phyloP scores from a whole-genome alignment of 495 filamentous ascomycete species.

The Astrothelium macrocarpum region DNA sequence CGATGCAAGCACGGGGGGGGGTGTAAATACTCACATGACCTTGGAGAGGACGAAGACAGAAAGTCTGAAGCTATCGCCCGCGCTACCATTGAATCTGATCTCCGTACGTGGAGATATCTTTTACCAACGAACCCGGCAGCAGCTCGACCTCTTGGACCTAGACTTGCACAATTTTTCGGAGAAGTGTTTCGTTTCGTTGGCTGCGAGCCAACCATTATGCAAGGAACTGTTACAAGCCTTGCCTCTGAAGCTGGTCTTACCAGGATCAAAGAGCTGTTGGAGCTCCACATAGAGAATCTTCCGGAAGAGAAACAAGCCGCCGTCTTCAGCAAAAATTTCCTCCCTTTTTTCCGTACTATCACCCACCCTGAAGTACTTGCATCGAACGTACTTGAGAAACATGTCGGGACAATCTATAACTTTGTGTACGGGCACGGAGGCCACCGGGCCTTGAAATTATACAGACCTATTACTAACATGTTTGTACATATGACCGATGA shows the following conservation, averaged over 20 bases:
- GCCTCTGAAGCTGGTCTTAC: slow-evolving; percentile 13
- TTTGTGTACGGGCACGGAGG: slow-evolving; percentile 45
- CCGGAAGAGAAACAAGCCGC: slow-evolving; percentile 18
- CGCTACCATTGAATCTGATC: neutral
- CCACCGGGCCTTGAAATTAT: slow-evolving; percentile 36
- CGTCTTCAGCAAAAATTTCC: slow-evolving; percentile 32
- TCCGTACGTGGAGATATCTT: slow-evolving; percentile 2
- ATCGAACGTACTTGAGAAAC: slow-evolving; percentile 45
- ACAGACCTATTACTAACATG: slow-evolving; percentile 23
- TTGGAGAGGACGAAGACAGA: neutral
- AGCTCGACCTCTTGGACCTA: neutral
- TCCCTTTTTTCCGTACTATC: slow-evolving; percentile 46
- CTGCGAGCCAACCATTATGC: neutral
- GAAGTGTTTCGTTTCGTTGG: slow-evolving; percentile 7
- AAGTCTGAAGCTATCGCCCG: neutral
- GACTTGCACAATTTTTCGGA: slow-evolving; percentile 3
- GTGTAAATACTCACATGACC: slow-evolving; percentile 15
- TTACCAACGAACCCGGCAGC: neutral
- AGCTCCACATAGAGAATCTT: slow-evolving; percentile 18
- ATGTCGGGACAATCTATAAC: slow-evolving; percentile 49
- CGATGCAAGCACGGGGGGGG: slow-evolving; percentile 2
- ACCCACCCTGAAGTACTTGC: slow-evolving; percentile 42
- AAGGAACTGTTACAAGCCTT: slow-evolving; percentile 6
- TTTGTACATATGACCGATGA: slow-evolving; percentile 10
- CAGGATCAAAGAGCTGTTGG: slow-evolving; percentile 23